Evolutionary conservation across 768 basidiomycete species (phyloP).

Genomic region (Phylloporus sp.): DNA sequence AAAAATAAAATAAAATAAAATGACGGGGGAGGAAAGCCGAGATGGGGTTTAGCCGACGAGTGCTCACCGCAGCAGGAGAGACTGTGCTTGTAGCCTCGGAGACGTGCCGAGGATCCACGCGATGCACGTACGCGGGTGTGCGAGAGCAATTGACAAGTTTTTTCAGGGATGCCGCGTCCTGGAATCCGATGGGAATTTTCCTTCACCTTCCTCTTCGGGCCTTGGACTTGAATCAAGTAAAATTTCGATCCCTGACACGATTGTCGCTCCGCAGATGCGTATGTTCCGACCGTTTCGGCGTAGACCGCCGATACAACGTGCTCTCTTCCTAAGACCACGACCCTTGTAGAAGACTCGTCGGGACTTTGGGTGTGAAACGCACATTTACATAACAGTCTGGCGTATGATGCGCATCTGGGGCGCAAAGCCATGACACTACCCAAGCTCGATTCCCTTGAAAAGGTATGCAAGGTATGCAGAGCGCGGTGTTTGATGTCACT

Average conservation of each 20-base stretch:
- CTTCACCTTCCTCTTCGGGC: background rate
- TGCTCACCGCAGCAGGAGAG: background rate
- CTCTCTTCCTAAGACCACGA: background rate
- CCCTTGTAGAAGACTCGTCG: background rate
- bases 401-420: background rate
- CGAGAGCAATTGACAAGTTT: background rate
- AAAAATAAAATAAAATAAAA: background rate
- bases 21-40: too few species aligned
- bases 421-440: background rate
- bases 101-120: background rate
- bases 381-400: background rate
- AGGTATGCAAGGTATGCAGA: background rate
- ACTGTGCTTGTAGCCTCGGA: background rate
- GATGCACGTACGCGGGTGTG: background rate
- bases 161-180: background rate
- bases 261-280: background rate
- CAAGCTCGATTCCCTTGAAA: background rate
- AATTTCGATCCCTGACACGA: background rate
- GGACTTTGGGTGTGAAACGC: background rate
- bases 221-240: background rate
- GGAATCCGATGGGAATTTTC: background rate
- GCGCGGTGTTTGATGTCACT: constrained; percentile 3
- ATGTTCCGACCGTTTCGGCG: background rate
- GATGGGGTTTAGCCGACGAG: background rate
- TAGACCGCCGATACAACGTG: background rate